These are phyloP conservation scores for Apophysomyces elegans DNA, from an alignment of 371 early-diverging fungal species.

Conservation along the genomic window DNA sequence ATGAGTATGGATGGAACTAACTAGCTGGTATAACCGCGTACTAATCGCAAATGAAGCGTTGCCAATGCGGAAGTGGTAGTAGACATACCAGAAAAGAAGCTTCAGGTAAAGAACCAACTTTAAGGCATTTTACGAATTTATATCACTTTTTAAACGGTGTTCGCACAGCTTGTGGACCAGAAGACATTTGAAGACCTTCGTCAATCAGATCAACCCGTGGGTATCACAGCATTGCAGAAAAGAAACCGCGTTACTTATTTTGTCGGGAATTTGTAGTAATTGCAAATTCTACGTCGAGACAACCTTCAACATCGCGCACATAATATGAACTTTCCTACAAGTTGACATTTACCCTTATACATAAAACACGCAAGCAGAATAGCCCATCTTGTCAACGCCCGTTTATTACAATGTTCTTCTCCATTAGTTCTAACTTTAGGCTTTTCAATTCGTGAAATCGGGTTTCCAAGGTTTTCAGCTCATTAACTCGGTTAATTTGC, in stretches of 20 bases:
- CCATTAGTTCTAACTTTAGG: not conserved
- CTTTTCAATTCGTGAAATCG: constrained; percentile 31
- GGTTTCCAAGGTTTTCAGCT: constrained; percentile 35
- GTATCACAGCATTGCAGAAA: not conserved
- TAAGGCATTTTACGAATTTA: not conserved
- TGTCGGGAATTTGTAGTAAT: too few relatives aligned
- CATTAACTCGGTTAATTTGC: constrained; percentile 40
- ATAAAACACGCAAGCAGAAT: too few relatives aligned
- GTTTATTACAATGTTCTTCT: too few relatives aligned
- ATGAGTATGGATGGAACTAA: constrained; percentile 14
- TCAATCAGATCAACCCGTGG: constrained; percentile 1
- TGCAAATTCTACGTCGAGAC: too few relatives aligned
- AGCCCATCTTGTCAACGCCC: too few relatives aligned
- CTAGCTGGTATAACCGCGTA: not conserved
- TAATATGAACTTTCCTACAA: too few relatives aligned
- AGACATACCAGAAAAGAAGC: constrained; percentile 4
- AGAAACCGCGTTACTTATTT: not conserved
- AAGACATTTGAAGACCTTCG: constrained; percentile 18
- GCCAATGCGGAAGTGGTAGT: not conserved
- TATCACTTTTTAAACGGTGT: constrained; percentile 1
- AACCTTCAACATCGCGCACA: too few relatives aligned
- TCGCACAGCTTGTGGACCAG: constrained; percentile 22
- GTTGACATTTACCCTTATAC: too few relatives aligned
- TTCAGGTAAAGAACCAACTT: constrained; percentile 9
- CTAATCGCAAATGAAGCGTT: constrained; percentile 5